A percentile compares a stretch with the other conserved stretches of the same genome.
Evolutionary conservation across 164 flowering plant species (phyloP).

Genomic region (Stephania yunnanensis): DNA sequence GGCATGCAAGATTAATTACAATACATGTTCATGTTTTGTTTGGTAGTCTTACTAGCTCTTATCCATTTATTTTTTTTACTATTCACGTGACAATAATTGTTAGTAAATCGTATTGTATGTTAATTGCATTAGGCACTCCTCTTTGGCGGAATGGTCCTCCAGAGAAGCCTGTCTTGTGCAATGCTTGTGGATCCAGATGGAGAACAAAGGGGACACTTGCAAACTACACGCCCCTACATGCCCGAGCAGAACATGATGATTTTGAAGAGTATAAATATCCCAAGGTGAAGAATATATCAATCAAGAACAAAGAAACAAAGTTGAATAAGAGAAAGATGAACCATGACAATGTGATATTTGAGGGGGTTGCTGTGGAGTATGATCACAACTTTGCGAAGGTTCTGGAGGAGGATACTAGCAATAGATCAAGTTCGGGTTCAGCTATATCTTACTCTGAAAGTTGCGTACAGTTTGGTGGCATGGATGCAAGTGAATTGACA

Average conservation of each 20-base stretch:
- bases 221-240: conserved; percentile 88
- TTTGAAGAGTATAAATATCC: conserved; percentile 46
- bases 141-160: conserved; percentile 99
- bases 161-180: conserved; percentile 93
- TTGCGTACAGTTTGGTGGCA: conserved; percentile 61
- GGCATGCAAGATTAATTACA: background rate
- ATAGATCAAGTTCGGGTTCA: conserved; percentile 91
- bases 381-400: conserved; percentile 35
- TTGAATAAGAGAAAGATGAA: conserved; percentile 48
- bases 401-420: conserved; percentile 72
- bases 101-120: background rate
- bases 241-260: conserved; percentile 65
- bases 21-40: background rate
- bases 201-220: conserved; percentile 90
- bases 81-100: background rate
- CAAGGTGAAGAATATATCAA: conserved; percentile 44
- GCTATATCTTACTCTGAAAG: conserved; percentile 86
- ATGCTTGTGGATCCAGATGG: conserved; percentile 99
- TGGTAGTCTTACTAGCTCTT: background rate
- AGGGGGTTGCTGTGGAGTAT: conserved; percentile 26
- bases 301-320: conserved; percentile 56
- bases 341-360: conserved; percentile 26
- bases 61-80: background rate
- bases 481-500: conserved; percentile 83
- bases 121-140: conserved; percentile 68